Evolutionary conservation across 805 yeast genomes (phyloP).

Genomic region (Komagataella pseudopastoris): DNA sequence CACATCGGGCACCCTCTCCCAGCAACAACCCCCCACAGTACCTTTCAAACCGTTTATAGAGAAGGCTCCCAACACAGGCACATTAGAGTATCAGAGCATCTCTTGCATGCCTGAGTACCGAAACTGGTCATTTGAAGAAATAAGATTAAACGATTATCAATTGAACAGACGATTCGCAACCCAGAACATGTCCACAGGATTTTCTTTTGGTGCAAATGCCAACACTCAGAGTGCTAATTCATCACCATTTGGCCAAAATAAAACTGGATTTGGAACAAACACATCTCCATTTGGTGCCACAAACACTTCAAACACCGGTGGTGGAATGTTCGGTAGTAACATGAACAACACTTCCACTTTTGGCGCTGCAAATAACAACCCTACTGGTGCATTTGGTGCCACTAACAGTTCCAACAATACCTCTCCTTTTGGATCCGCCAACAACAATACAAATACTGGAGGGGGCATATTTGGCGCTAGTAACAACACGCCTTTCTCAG

Average conservation of each 20-base stretch:
- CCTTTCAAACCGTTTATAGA: conserved; percentile 64
- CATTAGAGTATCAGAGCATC: conserved; percentile 57
- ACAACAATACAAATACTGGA: conserved; percentile 11
- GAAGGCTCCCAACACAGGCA: conserved; percentile 49
- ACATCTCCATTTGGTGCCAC: conserved; percentile 12
- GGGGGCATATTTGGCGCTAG: conserved; percentile 26
- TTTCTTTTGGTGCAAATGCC: conserved; percentile 22
- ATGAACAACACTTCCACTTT: conserved; percentile 7
- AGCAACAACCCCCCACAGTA: conserved; percentile 29
- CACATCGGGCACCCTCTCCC: neutral
- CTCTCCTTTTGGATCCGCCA: conserved; percentile 12
- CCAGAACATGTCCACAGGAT: conserved; percentile 1
- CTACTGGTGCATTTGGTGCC: conserved; percentile 7
- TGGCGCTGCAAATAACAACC: neutral
- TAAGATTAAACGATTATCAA: conserved; percentile 79
- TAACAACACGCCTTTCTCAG: conserved; percentile 7
- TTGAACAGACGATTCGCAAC: conserved; percentile 54
- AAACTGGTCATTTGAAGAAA: conserved; percentile 73
- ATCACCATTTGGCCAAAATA: conserved; percentile 9
- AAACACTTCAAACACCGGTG: conserved; percentile 7
- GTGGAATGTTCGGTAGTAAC: conserved; percentile 17
- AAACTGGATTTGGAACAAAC: conserved; percentile 2
- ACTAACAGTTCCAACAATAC: conserved; percentile 3
- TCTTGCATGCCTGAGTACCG: conserved; percentile 85
- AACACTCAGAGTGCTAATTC: conserved; percentile 19